Conservation (phyloP, 2,329 filamentous ascomycete species). For the Pseudogymnoascus sp. region DNA sequence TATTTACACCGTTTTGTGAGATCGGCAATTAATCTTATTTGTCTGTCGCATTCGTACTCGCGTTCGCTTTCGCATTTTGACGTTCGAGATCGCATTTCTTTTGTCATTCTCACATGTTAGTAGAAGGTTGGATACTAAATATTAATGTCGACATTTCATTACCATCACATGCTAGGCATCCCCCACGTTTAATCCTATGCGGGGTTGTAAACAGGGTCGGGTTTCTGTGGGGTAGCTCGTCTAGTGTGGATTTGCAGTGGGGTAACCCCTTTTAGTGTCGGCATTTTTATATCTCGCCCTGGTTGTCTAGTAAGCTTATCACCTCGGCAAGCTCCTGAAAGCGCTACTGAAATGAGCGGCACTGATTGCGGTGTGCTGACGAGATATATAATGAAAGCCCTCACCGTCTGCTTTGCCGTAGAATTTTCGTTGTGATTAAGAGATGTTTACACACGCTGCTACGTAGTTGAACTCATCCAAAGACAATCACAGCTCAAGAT, state of each 20-base stretch:
- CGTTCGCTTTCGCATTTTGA: not conserved
- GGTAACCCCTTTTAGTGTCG: not conserved
- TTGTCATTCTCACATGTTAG: not conserved
- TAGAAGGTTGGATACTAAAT: not conserved
- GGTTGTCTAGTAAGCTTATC: not conserved
- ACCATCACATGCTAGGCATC: not conserved
- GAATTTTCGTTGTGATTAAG: not conserved
- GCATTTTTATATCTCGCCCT: constrained; percentile 1
- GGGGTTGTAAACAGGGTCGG: not conserved
- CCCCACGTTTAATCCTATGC: not conserved
- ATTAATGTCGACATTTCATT: not conserved
- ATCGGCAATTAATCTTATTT: not conserved
- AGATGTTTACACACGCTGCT: not conserved
- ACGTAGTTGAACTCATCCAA: not conserved
- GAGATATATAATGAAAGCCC: not conserved
- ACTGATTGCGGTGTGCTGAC: not conserved
- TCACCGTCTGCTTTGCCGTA: not conserved
- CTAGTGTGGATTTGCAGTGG: not conserved
- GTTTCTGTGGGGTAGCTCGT: not conserved
- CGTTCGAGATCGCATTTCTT: not conserved
- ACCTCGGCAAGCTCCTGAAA: not conserved
- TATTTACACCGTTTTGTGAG: not conserved
- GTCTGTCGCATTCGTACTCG: not conserved
- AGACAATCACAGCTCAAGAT: not conserved
- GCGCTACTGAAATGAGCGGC: not conserved